These are phyloP conservation scores for Fistulina hepatica DNA, from an alignment of 1,284 basidiomycete species.

Conservation along the genomic window DNA sequence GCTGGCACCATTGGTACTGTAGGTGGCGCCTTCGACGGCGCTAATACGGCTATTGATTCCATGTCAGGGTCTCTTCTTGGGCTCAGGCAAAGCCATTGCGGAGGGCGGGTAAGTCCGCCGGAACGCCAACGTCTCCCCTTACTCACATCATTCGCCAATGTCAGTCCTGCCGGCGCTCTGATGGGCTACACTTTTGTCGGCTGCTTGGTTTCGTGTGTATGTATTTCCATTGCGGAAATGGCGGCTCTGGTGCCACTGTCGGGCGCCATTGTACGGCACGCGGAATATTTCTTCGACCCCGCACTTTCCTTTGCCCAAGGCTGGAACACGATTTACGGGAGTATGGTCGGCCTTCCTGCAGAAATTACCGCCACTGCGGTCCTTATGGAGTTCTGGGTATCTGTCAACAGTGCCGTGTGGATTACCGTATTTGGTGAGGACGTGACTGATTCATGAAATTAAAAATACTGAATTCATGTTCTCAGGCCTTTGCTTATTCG, in stretches of 20 bases:
- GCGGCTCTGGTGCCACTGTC: conserved; percentile 12
- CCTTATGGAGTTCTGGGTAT: conserved; percentile 10
- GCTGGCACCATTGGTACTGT: conserved; percentile 14
- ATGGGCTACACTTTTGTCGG: conserved; percentile 37
- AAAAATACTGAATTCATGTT: no score
- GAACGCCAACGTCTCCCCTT: no score
- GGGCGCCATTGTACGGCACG: conserved; percentile 1
- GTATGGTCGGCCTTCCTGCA: conserved; percentile 9
- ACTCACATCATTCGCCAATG: no score
- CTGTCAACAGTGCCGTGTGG: conserved; percentile 1
- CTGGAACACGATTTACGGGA: conserved; percentile 11
- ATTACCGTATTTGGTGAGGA: neutral
- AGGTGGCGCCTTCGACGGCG: neutral
- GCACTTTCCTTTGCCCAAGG: conserved; percentile 13
- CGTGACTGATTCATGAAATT: no score
- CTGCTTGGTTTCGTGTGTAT: conserved; percentile 28
- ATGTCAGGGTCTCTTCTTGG: conserved; percentile 33
- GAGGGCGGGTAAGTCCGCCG: no score
- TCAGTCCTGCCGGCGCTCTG: conserved; percentile 33
- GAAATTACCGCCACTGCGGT: conserved; percentile 11
- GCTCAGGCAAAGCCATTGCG: conserved; percentile 32
- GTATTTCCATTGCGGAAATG: conserved; percentile 14
- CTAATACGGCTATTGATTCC: neutral
- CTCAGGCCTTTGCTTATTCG: conserved; percentile 1
- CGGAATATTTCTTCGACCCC: conserved; percentile 15